phyloP scores from a whole-genome alignment of 768 basidiomycete species.

The Clavulina sp. region DNA sequence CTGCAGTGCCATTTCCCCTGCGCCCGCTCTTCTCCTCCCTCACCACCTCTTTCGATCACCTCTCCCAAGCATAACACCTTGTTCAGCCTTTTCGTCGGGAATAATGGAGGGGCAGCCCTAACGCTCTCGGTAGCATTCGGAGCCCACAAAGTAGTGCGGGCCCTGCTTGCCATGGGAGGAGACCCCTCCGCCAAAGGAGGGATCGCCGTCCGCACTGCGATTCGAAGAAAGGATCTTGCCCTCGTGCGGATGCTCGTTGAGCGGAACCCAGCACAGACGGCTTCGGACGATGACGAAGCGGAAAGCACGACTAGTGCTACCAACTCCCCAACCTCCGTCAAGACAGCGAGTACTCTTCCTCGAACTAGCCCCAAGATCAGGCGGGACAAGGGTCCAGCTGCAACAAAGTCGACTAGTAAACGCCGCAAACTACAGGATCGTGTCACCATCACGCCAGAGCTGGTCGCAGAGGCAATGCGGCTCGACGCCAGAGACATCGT shows the following conservation, averaged over 20 bases:
- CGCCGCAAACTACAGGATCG: constrained; percentile 42
- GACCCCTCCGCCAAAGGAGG: constrained; percentile 43
- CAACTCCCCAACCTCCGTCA: background rate
- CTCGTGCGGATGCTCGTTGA: constrained; percentile 69
- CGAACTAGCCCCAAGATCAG: background rate
- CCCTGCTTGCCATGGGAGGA: constrained; percentile 56
- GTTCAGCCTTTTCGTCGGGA: too few species aligned
- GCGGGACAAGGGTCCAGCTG: background rate
- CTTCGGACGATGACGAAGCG: too few species aligned
- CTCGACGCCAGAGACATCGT: constrained; percentile 50
- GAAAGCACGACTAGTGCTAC: background rate
- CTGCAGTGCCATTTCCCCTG: too few species aligned
- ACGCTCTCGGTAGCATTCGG: too few species aligned
- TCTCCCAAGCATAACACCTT: too few species aligned
- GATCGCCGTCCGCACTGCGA: constrained; percentile 60
- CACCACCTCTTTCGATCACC: too few species aligned
- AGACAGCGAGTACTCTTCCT: background rate
- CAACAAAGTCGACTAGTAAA: constrained; percentile 19
- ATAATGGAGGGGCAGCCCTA: too few species aligned
- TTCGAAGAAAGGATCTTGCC: constrained; percentile 44
- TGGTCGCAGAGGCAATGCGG: constrained; percentile 52
- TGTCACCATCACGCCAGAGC: constrained; percentile 31
- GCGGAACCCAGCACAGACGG: too few species aligned
- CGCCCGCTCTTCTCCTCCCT: too few species aligned
- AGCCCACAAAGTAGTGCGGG: constrained; percentile 44